phyloP scores from a whole-genome alignment of 78 protist genomes.

The Monosiga brevicollis region DNA sequence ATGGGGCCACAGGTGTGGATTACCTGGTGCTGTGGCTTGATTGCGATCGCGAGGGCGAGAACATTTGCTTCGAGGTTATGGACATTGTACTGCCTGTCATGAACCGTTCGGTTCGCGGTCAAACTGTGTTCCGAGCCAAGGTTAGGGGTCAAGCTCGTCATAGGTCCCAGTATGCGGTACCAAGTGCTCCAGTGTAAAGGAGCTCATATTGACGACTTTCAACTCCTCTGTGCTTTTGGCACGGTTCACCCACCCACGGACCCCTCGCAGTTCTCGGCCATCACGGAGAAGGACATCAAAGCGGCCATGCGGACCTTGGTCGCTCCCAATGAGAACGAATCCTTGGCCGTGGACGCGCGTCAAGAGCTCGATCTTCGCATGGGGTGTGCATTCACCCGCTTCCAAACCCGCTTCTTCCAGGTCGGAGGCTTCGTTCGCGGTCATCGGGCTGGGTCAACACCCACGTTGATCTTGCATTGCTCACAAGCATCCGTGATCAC shows the following conservation, averaged over 20 bases:
- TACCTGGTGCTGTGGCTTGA: slow-evolving; percentile 63
- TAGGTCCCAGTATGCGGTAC: too few relatives aligned
- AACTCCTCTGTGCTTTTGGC: too few relatives aligned
- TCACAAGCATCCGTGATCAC: too few relatives aligned
- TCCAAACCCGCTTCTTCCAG: slow-evolving; percentile 33
- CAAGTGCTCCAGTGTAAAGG: too few relatives aligned
- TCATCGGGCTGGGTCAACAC: too few relatives aligned
- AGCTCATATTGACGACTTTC: too few relatives aligned
- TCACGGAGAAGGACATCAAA: slow-evolving; percentile 12
- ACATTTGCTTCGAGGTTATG: slow-evolving; percentile 68
- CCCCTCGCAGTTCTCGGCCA: slow-evolving; percentile 30
- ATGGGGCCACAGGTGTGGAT: not conserved
- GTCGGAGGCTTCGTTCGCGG: not conserved
- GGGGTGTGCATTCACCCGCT: slow-evolving; percentile 59
- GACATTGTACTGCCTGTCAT: not conserved
- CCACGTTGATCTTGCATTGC: too few relatives aligned
- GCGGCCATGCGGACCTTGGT: slow-evolving; percentile 24
- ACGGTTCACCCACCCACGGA: too few relatives aligned
- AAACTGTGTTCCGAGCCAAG: not conserved
- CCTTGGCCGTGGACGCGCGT: slow-evolving; percentile 56
- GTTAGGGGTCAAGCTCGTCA: too few relatives aligned
- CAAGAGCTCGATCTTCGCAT: slow-evolving; percentile 37
- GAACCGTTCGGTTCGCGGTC: too few relatives aligned
- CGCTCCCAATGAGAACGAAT: slow-evolving; percentile 32
- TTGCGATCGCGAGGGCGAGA: slow-evolving; percentile 79